Conservation (phyloP, 257 asterid genomes). For the Schizonepeta tenuifolia region DNA sequence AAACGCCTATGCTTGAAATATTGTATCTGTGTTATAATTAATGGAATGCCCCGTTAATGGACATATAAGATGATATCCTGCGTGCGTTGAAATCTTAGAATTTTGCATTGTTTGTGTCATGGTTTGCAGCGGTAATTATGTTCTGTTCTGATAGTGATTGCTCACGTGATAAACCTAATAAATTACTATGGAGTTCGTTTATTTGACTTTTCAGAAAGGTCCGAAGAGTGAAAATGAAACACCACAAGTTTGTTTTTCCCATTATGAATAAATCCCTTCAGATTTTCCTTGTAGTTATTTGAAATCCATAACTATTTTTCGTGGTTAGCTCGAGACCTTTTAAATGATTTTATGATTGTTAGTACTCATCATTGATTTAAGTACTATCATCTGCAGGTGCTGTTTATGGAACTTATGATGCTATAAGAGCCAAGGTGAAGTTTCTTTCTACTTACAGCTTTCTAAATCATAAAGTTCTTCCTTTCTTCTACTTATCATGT, state of each 20-base stretch:
- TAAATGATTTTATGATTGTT: not conserved
- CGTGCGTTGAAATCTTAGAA: not conserved
- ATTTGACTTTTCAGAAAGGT: not conserved
- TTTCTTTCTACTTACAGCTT: not conserved
- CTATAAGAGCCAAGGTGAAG: conserved; percentile 60
- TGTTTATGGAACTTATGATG: conserved; percentile 75
- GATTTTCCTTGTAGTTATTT: not conserved
- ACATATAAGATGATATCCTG: not conserved
- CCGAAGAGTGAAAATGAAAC: not conserved
- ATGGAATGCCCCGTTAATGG: not conserved
- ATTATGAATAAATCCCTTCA: not conserved
- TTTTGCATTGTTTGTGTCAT: conserved; percentile 14
- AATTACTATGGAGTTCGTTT: not conserved
- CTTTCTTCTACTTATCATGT: not conserved
- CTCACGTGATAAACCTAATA: conserved; percentile 23
- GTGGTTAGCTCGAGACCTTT: not conserved
- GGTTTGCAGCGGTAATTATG: not conserved
- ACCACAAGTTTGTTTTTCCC: not conserved
- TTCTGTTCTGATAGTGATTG: not conserved
- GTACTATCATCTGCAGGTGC: conserved; percentile 51
- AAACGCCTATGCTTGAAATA: conserved; percentile 1
- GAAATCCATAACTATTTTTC: not conserved
- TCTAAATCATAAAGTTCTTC: not conserved
- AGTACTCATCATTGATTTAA: not conserved
- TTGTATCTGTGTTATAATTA: not conserved